Conservation (phyloP, 306 rosid genomes). For the Hippophae tibetana region DNA sequence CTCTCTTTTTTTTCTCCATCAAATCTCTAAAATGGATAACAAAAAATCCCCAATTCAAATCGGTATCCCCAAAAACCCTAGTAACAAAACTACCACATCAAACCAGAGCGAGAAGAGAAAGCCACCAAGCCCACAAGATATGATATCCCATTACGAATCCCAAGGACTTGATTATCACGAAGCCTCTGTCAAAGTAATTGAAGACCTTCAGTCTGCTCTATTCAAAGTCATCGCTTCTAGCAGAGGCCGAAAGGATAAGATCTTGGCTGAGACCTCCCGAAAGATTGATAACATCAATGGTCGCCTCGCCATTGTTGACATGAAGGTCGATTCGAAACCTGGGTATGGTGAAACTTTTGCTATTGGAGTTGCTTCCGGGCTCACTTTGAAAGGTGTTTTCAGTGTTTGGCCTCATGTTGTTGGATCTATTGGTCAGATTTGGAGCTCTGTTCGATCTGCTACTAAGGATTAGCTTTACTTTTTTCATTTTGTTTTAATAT, state of each 20-base stretch:
- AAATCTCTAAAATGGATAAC: slow-evolving; percentile 8
- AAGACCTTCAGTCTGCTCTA: slow-evolving; percentile 73
- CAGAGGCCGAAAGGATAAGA: slow-evolving; percentile 50
- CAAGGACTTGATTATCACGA: slow-evolving; percentile 55
- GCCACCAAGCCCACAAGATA: slow-evolving; percentile 49
- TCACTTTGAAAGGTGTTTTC: slow-evolving; percentile 46
- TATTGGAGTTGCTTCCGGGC: slow-evolving; percentile 67
- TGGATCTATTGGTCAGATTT: slow-evolving; percentile 44
- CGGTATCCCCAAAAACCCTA: slow-evolving; percentile 1
- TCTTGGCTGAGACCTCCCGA: slow-evolving; percentile 42
- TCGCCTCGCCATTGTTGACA: slow-evolving; percentile 51
- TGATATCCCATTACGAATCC: slow-evolving; percentile 71
- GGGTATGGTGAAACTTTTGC: slow-evolving; percentile 52
- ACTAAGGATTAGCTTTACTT: slow-evolving; percentile 31
- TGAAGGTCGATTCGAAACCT: slow-evolving; percentile 83
- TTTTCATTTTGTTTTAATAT: not conserved
- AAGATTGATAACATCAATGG: slow-evolving; percentile 45
- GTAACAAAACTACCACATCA: not conserved
- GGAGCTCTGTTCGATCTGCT: slow-evolving; percentile 42
- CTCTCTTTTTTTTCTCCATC: not conserved
- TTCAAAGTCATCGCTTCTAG: slow-evolving; percentile 58
- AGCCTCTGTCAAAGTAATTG: slow-evolving; percentile 77
- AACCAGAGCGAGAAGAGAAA: slow-evolving; percentile 25
- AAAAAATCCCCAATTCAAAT: slow-evolving; percentile 6
- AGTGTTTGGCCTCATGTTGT: slow-evolving; percentile 45